Evolutionary conservation across 2,329 filamentous ascomycete species (phyloP), one percentile per base, ranked within the genome.

Genomic region (Fusarium agapanthi): DNA sequence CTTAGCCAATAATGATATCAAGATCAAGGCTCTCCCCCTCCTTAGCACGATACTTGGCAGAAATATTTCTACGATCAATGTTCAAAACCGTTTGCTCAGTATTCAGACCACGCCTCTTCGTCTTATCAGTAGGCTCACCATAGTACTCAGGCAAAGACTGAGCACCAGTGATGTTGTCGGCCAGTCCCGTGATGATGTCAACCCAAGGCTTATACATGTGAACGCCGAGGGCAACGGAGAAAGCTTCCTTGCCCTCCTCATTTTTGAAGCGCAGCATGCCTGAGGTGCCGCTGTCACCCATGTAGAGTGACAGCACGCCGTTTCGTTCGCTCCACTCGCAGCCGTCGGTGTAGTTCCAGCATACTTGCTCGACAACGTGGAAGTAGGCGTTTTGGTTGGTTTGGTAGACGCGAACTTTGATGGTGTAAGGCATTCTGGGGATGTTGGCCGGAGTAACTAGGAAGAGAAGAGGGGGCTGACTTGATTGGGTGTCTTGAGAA

Each of bases 201-300:
- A 75, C 44, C 72, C 73, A 75, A 3, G 69, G 72, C 73, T 75
- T 75, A 57, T 73, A 71, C 58, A 73, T 47, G 48, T 75, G 73
- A 1, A 75, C 73, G 0, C 73, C 73, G 7, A 75, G 4, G 7
- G 63, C 72, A 20, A 75, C 44, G 22, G 75, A 75, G 58, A 75
- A 75, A 6, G 63, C 69, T 18, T 75, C 73, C 24, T 69, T 75
- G 53, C 64, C 64, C 11, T 75, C 28, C 43, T 75, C 73, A 1
- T 73, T 73, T 55, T 71, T 75, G 63, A 75, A 75, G 38, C 73
- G 73, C 10, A 75, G 67, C 43, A 75, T 68, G 13, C 72, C 73
- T 0, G 69, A 60, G 7, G 55, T 75, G 44, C 73, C 73, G 22
- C 73, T 75, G 15, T 57, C 64, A 6, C 73, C 69, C 73, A 75